These are phyloP conservation scores for Rhododendron williamsianum DNA, from an alignment of 148 eudicot genomes.

Conservation along the genomic window DNA sequence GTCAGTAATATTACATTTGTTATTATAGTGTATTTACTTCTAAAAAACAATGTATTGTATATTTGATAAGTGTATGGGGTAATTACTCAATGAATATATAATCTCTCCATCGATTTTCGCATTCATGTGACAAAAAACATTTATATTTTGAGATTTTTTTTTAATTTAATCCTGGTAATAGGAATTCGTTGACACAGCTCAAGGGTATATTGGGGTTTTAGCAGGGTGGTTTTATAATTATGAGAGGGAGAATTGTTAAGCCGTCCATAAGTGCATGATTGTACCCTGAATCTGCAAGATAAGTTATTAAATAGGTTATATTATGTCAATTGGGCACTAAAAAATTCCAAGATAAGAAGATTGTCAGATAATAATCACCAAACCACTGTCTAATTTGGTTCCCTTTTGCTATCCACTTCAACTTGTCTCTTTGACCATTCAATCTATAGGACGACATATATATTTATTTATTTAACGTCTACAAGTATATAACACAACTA, in stretches of 20 bases:
- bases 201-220: conserved; percentile 3
- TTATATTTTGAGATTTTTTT: neutral
- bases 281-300: neutral
- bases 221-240: neutral
- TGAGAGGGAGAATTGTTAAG: neutral
- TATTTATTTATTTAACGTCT: neutral
- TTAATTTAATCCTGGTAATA: neutral
- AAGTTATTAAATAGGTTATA: neutral
- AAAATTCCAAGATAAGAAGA: neutral
- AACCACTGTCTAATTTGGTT: neutral
- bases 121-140: neutral
- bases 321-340: neutral
- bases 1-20: neutral
- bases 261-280: neutral
- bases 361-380: conserved; percentile 10
- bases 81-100: neutral
- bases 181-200: neutral
- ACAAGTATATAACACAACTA: no score
- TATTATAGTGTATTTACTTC: neutral
- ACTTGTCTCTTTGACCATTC: neutral
- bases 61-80: neutral
- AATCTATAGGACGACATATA: neutral
- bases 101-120: neutral
- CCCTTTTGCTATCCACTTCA: conserved; percentile 9
- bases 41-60: neutral